phyloP scores from a whole-genome alignment of 2,329 filamentous ascomycete genomes.

The Penicillium sp. region DNA sequence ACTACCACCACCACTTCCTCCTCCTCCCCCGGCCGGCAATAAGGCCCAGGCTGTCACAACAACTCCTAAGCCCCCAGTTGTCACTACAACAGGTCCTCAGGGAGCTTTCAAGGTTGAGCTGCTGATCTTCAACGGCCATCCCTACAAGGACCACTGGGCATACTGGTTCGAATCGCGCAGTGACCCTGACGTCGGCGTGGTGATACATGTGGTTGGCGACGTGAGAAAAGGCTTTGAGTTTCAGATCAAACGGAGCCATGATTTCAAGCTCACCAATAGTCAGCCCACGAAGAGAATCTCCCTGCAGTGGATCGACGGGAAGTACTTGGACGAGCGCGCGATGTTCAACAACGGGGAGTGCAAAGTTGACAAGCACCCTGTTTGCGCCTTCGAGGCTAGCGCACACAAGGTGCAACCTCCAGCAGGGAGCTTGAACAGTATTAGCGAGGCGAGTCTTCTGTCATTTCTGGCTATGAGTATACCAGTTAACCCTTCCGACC shows the following conservation, averaged over 20 bases:
- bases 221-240: slow-evolving; percentile 33
- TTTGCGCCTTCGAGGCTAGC: slow-evolving; percentile 29
- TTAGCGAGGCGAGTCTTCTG: neutral
- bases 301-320: slow-evolving; percentile 32
- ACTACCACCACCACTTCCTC: no score
- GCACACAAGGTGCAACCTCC: slow-evolving; percentile 13
- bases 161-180: slow-evolving; percentile 28
- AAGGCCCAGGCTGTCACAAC: no score
- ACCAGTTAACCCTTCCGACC: neutral
- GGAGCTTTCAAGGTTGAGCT: slow-evolving; percentile 30
- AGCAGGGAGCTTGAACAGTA: slow-evolving; percentile 15
- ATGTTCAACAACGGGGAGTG: slow-evolving; percentile 28
- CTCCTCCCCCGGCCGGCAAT: no score
- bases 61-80: no score
- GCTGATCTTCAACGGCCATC: slow-evolving; percentile 32
- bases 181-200: slow-evolving; percentile 24
- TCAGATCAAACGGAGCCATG: slow-evolving; percentile 30
- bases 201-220: slow-evolving; percentile 32
- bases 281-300: slow-evolving; percentile 24
- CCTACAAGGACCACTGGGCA: slow-evolving; percentile 40
- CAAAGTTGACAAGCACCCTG: slow-evolving; percentile 21
- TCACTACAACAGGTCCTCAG: no score
- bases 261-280: slow-evolving; percentile 16
- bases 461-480: neutral
- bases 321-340: slow-evolving; percentile 22